phyloP scores from a whole-genome alignment of 2,329 filamentous ascomycete species.

The Colletotrichum sp. region DNA sequence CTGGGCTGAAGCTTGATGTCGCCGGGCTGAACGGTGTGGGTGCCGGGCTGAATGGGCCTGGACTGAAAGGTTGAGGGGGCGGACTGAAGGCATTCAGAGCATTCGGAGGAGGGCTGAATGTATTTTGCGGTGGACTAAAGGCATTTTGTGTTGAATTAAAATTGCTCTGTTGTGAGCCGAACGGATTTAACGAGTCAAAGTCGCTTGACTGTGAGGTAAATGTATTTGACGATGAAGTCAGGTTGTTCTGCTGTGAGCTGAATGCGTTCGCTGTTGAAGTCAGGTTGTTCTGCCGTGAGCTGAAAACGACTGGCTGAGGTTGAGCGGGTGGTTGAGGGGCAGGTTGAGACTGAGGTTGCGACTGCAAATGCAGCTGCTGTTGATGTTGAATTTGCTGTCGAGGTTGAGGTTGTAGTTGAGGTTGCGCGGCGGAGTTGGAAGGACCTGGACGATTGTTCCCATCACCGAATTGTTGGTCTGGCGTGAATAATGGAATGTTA shows the following conservation, averaged over 20 bases:
- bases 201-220: not conserved
- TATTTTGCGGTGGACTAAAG: not conserved
- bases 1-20: slow-evolving; percentile 14
- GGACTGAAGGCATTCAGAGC: slow-evolving; percentile 9
- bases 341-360: not conserved
- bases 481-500: slow-evolving; percentile 19
- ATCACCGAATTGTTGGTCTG: slow-evolving; percentile 18
- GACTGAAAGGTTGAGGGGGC: slow-evolving; percentile 8
- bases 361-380: not conserved
- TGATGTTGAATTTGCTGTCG: not conserved
- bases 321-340: not conserved
- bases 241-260: not conserved
- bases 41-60: slow-evolving; percentile 9
- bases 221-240: not conserved
- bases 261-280: not conserved
- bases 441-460: not conserved
- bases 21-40: slow-evolving; percentile 10
- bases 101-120: slow-evolving; percentile 11
- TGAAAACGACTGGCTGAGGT: not conserved
- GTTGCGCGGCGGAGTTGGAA: not conserved
- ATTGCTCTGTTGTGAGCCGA: not conserved
- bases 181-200: not conserved
- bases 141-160: not conserved
- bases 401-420: not conserved
- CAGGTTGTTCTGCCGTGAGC: not conserved